A percentile compares a stretch with the other conserved stretches of the same genome.
Evolutionary conservation across 768 basidiomycete species (phyloP).

Genomic region (Pholiota microspora): DNA sequence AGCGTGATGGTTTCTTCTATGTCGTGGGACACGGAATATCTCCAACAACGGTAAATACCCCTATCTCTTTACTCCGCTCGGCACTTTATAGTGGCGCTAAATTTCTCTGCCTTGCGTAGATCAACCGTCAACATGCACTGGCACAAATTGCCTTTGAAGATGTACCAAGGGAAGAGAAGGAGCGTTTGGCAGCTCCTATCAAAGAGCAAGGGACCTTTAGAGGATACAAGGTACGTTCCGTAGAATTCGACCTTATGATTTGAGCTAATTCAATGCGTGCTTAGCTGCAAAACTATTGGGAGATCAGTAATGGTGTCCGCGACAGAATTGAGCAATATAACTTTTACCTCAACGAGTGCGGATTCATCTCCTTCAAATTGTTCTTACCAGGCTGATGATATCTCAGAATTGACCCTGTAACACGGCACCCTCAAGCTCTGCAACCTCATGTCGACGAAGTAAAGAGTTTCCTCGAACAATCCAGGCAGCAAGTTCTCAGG

Average conservation of each 20-base stretch:
- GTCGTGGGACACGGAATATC: slow-evolving; percentile 30
- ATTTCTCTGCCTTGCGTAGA: slow-evolving; percentile 17
- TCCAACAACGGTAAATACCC: slow-evolving; percentile 19
- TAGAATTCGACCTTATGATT: too few species aligned
- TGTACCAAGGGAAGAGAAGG: slow-evolving; percentile 29
- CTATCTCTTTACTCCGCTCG: not conserved
- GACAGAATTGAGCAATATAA: slow-evolving; percentile 35
- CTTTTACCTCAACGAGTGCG: slow-evolving; percentile 26
- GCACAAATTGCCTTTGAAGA: slow-evolving; percentile 29
- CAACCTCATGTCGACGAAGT: slow-evolving; percentile 29
- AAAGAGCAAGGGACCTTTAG: slow-evolving; percentile 33
- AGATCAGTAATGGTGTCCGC: slow-evolving; percentile 33
- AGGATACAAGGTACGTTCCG: slow-evolving; percentile 33
- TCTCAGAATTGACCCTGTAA: slow-evolving; percentile 27
- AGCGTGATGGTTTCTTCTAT: slow-evolving; percentile 35
- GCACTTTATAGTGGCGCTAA: not conserved
- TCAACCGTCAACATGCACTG: slow-evolving; percentile 29
- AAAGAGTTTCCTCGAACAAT: slow-evolving; percentile 28
- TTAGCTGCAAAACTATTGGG: slow-evolving; percentile 32
- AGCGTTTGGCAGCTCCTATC: slow-evolving; percentile 27
- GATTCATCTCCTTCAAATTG: too few species aligned
- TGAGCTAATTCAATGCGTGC: not conserved
- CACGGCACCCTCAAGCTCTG: slow-evolving; percentile 27
- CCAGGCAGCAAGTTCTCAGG: slow-evolving; percentile 26
- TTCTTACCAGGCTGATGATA: not conserved